Base-by-base conservation (phyloP, 2,329 filamentous ascomycete species). In the Cytospora leucostoma region DNA sequence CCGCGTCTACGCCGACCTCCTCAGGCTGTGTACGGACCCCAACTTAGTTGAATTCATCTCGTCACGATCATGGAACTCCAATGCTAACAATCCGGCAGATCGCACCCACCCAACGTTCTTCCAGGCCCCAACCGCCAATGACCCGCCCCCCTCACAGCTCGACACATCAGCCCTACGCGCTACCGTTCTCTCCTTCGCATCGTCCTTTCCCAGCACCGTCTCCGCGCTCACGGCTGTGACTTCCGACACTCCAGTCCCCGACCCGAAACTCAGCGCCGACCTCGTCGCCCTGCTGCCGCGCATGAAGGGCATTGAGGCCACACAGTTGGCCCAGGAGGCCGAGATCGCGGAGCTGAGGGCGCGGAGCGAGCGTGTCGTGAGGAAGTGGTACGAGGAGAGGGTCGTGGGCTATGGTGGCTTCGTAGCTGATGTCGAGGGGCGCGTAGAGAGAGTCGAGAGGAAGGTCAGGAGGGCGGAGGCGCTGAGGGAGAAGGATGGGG, bases 351-450 rank as follows among this genome's bases (percentile, higher is more conserved):
- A 84, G 73, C 81, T 90, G 72, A 82, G 86, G 72, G 82, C 77
- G 66, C 82, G 82, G 67, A 93, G 84, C 76, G 90, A 87, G 74
- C 74, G 74, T 66, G 77, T 84, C 32, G 76, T 92, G 64, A 83
- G 88, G 67, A 76, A 80, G 40, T 96, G 92, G 89, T 93, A 94
- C 75, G 88, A 93, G 73, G 78, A 85, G 32, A 85, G 87, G 4
- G 80, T 95, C 51, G 78, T 96, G 55, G 82, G 83, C 12, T 86
- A 85, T 68, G 88, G 88, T 0, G 84, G 87, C 68, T 83, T 84
- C 63, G 88, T 92, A 78, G 89, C 88, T 27, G 86, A 89, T 58
- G 86, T 89, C 71, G 90, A 96, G 75, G 82, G 84, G 38, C 80
- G 89, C 56, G 74, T 93, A 13, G 84, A 85, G 74, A 79, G 81